These are phyloP conservation scores for Linderniella brevidens DNA, from an alignment of 257 asterid species.

Conservation along the genomic window DNA sequence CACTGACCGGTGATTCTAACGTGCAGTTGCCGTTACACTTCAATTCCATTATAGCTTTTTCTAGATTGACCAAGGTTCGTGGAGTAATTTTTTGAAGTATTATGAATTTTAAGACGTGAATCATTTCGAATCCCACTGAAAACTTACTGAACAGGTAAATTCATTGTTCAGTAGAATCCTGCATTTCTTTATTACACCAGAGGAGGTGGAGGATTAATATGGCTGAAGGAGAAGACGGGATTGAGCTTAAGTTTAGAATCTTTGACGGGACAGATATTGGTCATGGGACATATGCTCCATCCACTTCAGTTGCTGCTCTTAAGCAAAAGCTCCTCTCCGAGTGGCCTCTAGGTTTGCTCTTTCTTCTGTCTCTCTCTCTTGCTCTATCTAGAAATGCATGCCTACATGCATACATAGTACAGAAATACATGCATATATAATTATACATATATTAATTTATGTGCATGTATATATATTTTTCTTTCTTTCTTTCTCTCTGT, in stretches of 20 bases:
- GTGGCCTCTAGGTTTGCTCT: slow-evolving; percentile 53
- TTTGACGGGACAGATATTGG: slow-evolving; percentile 59
- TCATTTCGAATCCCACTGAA: not conserved
- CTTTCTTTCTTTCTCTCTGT: not conserved
- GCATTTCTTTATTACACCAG: slow-evolving; percentile 8
- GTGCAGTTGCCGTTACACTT: slow-evolving; percentile 13
- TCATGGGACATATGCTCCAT: slow-evolving; percentile 29
- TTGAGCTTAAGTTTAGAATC: slow-evolving; percentile 54
- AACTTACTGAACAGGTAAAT: no score
- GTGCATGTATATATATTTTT: not conserved
- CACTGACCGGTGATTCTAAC: slow-evolving; percentile 15
- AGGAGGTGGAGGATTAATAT: slow-evolving; percentile 18
- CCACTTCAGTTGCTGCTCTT: slow-evolving; percentile 27
- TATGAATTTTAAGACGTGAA: slow-evolving; percentile 14
- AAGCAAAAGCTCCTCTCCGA: slow-evolving; percentile 37
- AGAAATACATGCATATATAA: no score
- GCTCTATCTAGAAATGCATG: not conserved
- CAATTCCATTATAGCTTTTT: slow-evolving; percentile 10
- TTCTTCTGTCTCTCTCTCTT: slow-evolving; percentile 2
- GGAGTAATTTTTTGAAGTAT: not conserved
- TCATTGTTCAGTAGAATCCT: slow-evolving; percentile 10
- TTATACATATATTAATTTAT: not conserved
- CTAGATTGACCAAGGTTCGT: slow-evolving; percentile 16
- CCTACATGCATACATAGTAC: not conserved
- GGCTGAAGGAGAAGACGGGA: slow-evolving; percentile 29